These are phyloP conservation scores for Zymoseptoria tritici DNA, from an alignment of 2,329 filamentous ascomycete genomes.

Conservation along the genomic window DNA sequence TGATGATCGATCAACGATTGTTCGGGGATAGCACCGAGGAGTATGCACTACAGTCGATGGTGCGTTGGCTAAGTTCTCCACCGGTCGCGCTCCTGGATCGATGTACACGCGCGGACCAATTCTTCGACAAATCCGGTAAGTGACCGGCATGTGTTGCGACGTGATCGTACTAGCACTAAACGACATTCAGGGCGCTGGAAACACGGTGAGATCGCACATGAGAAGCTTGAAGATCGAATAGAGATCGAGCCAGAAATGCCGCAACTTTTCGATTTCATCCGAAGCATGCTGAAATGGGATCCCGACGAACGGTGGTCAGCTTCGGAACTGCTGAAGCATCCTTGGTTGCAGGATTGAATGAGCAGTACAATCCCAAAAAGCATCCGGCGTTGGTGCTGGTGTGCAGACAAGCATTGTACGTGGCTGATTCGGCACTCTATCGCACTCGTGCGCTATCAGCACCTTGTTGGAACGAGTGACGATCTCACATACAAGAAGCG, in stretches of 20 bases:
- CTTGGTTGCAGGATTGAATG: slow-evolving; percentile 1
- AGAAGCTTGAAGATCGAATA: slow-evolving; percentile 4
- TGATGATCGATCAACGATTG: slow-evolving; percentile 1
- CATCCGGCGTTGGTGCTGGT: no score
- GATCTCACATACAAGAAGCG: no score
- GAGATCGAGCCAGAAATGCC: background rate
- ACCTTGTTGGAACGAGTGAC: no score
- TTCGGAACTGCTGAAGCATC: slow-evolving; percentile 3
- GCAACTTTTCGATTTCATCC: slow-evolving; percentile 4
- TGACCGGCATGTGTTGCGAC: background rate
- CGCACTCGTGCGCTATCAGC: no score
- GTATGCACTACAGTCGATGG: slow-evolving; percentile 1
- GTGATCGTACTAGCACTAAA: background rate
- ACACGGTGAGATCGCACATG: background rate
- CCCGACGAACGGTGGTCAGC: slow-evolving; percentile 2
- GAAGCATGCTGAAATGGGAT: slow-evolving; percentile 7
- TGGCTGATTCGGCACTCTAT: no score
- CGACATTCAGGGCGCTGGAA: slow-evolving; percentile 1
- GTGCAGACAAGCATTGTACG: no score
- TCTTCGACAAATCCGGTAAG: slow-evolving; percentile 1
- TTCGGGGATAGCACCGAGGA: slow-evolving; percentile 1
- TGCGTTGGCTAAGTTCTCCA: slow-evolving; percentile 1
- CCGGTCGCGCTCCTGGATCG: background rate
- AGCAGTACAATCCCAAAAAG: no score
- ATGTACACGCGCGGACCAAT: background rate